Base-by-base conservation (phyloP, 2,329 filamentous ascomycete genomes). In the Penicillium verrucosum region DNA sequence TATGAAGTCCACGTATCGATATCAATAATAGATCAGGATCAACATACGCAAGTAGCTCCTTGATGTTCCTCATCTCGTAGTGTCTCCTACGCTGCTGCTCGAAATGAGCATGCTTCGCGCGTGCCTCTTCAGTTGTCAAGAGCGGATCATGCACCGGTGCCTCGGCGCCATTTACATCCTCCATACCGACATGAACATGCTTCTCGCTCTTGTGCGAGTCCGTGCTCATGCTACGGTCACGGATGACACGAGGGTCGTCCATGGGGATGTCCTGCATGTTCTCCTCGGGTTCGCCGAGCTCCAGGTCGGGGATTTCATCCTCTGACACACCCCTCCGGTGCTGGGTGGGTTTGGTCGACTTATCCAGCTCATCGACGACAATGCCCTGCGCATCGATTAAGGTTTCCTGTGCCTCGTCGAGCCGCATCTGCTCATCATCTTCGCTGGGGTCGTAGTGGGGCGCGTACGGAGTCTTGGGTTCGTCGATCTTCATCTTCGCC, bases 21-120 rank as follows among this genome's bases (percentile, higher is more conserved):
- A 46, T 34, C 12, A 49, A 54, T n/a, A 38, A 12, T 8, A n/a
- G 6, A 37, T 27, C 37, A 38, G 21, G 30, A 27, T 41, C 23
- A 25, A 76, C 81, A 63, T 74, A 88, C 86, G 91, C 92, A 63
- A 99, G 83, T 51, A 97, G 77, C 69, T 87, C 85, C 68, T 94
- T 96, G 57, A 97, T 92, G 70, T 94, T 89, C 78, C 85, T 91
- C 94, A 99, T 99, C 81, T 99, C 94, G 76, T 99, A 99, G 76
- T 99, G 94, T 80, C 87, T 93, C 86, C 94, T 97, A 70, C 94
- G 85, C 80, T 91, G 82, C 77, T 90, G 82, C 78, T 97, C 92
- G 73, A 99, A 99, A 72, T 89, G 86, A 70, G 83, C 85, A 76
- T 99, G 94, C 81, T 97, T 97, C 79, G 94, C 91, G 60, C 81